Evolutionary conservation across 768 basidiomycete genomes (phyloP), one percentile per base, ranked within the genome.

Genomic region (Dendrothele bispora): DNA sequence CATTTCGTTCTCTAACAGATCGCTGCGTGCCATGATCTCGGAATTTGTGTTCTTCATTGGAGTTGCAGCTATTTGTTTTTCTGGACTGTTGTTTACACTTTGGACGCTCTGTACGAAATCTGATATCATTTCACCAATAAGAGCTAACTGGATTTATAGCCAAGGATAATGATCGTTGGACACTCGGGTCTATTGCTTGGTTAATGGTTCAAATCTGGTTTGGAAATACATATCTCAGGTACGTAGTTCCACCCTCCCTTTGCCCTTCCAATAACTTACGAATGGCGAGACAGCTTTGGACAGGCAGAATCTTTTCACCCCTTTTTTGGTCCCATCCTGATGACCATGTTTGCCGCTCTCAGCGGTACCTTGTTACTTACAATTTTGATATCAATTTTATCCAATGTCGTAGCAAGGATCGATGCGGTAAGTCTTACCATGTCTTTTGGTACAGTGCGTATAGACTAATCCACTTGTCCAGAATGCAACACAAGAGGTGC

Each of bases 151-250:
- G 10, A 32, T n/a, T n/a, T 51, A 37, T 55, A 70, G 67, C 67
- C 6, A 59, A 63, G 48, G 61, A 64, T 43, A 54, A 61, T 56
- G 21, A 39, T 43, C 15, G 58, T 56, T 51, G 60, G 60, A 49
- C 71, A 14, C 42, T 74, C 36, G 79, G 73, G 52, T 65, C 73
- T 11, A 91, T 91, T 41, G 79, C 85, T 0, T 93, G 90, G 90
- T 65, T 92, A 8, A 85, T 92, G 84, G 77, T 88, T 2, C 85
- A 91, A 49, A 89, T 92, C 25, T 91, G 90, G 88, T 90, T 91
- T 51, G 88, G 89, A 0, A 88, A 86, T 55, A 84, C 81, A 2
- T 86, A 75, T 56, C 67, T 90, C 24, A 77, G n/a, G 21, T 21
- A 37, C 7, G 17, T 15, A 32, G 11, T 26, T 26, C 46, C 3